Evolutionary conservation across 2,329 filamentous ascomycete genomes (phyloP).

Genomic region (Monilinia fructicola): DNA sequence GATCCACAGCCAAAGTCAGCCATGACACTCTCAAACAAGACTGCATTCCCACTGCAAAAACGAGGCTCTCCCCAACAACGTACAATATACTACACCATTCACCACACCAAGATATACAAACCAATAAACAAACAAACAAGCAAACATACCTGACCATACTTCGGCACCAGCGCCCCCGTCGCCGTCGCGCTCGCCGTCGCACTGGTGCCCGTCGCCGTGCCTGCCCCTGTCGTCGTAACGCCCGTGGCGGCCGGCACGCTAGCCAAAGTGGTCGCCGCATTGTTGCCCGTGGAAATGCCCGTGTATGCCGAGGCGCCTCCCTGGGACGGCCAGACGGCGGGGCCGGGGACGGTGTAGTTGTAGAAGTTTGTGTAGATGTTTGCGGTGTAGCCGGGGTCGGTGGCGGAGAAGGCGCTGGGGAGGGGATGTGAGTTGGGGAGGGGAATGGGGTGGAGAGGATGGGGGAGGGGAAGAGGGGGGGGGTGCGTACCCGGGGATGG

Average conservation of each 20-base stretch:
- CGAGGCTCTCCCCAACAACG: background rate
- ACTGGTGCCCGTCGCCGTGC: background rate
- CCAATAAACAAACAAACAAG: too few species aligned
- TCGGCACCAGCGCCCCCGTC: slow-evolving; percentile 12
- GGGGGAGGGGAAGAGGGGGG: too few species aligned
- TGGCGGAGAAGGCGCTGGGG: slow-evolving; percentile 1
- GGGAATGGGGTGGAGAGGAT: background rate
- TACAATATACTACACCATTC: background rate
- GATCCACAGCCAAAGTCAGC: background rate
- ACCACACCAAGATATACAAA: background rate
- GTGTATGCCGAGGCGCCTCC: slow-evolving; percentile 1
- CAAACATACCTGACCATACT: slow-evolving; percentile 28
- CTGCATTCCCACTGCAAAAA: background rate
- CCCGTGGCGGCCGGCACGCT: background rate
- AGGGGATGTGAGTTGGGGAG: slow-evolving; percentile 24
- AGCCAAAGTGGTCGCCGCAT: slow-evolving; percentile 6
- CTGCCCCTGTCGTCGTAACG: background rate
- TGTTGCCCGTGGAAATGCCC: background rate
- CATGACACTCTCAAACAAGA: background rate
- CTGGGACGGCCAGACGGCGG: slow-evolving; percentile 34
- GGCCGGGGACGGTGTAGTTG: slow-evolving; percentile 38
- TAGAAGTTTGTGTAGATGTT: slow-evolving; percentile 39
- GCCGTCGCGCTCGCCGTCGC: background rate
- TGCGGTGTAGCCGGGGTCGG: slow-evolving; percentile 28
- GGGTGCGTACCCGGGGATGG: slow-evolving; percentile 34